These are phyloP conservation scores for Rhytidhysteron rufulum DNA, from an alignment of 2,329 filamentous ascomycete species.

Conservation along the genomic window DNA sequence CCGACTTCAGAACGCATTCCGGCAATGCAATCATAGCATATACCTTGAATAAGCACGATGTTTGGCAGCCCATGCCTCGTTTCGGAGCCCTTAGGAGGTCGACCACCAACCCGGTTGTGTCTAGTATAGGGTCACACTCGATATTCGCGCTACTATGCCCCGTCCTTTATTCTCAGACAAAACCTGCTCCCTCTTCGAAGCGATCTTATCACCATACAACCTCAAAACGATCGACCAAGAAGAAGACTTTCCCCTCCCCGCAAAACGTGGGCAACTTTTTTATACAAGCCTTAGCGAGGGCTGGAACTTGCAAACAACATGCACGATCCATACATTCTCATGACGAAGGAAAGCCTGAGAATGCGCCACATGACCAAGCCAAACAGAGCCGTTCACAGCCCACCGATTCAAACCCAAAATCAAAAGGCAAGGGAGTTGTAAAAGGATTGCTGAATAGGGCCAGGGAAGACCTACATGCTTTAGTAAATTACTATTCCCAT, in stretches of 20 bases:
- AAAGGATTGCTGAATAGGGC: slow-evolving; percentile 29
- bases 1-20: neutral
- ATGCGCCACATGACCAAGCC: too few relatives aligned
- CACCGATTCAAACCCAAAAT: too few relatives aligned
- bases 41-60: slow-evolving; percentile 49
- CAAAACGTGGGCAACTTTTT: slow-evolving; percentile 49
- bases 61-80: slow-evolving; percentile 61
- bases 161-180: neutral
- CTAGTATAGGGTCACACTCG: slow-evolving; percentile 38
- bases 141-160: slow-evolving; percentile 33
- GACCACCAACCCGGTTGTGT: slow-evolving; percentile 45
- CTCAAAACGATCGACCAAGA: slow-evolving; percentile 10
- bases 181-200: slow-evolving; percentile 2
- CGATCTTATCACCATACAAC: slow-evolving; percentile 18
- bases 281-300: slow-evolving; percentile 51
- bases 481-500: slow-evolving; percentile 47
- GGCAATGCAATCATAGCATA: too few relatives aligned
- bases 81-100: slow-evolving; percentile 53
- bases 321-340: too few relatives aligned
- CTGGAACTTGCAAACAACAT: slow-evolving; percentile 50
- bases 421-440: too few relatives aligned
- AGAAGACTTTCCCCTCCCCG: slow-evolving; percentile 19
- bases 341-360: too few relatives aligned
- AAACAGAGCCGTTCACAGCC: too few relatives aligned
- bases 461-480: slow-evolving; percentile 42